Base-by-base conservation (phyloP, 345 rosid genomes). In the Rhizophora mangle region DNA sequence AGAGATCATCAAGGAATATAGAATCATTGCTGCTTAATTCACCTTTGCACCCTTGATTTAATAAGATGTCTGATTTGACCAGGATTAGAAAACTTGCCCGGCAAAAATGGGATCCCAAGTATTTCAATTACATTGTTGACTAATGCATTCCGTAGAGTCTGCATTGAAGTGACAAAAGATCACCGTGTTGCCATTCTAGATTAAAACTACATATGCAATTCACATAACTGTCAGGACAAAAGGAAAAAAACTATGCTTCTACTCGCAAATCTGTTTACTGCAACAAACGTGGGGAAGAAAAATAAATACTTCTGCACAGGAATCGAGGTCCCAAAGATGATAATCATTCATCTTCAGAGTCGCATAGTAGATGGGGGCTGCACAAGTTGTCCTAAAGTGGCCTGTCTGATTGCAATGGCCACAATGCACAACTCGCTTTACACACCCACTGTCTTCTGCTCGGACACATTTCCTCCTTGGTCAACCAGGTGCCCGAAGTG, bases 401-500 rank as follows among this genome's bases (percentile, higher is more conserved):
- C 99, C 96, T 5, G 97, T 92, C 82, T 95, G 99, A 71, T 95
- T 92, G 81, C 99, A 95, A 30, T 96, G 90, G 74, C 99, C 92
- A 71, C 99, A 95, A 72, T 95, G 99, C 83, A 92, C 99, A 65
- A 92, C 94, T 66, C 99, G 82, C 79, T 95, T 95, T 60, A 80
- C 87, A 2, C 96, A 86, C 2, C 98, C 98, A 27, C 96, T 87
- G 46, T 92, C 99, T 75, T 95, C 99, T 32, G 96, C 96, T 54
- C 96, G 81, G 71, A 90, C 96, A 61, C 96, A 87, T 78, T 92
- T 95, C 84, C 92, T 95, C 76, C 98, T 82, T 29, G 96, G 99
- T 67, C 97, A 83, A 73, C 96, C 98, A 24, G 99, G 96, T 0
- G 99, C 96, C 72, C 95, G 82, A 62, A 92, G 83, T 55, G 96